phyloP scores from a whole-genome alignment of 2,329 filamentous ascomycete species.

The Trichoderma lentiforme region DNA sequence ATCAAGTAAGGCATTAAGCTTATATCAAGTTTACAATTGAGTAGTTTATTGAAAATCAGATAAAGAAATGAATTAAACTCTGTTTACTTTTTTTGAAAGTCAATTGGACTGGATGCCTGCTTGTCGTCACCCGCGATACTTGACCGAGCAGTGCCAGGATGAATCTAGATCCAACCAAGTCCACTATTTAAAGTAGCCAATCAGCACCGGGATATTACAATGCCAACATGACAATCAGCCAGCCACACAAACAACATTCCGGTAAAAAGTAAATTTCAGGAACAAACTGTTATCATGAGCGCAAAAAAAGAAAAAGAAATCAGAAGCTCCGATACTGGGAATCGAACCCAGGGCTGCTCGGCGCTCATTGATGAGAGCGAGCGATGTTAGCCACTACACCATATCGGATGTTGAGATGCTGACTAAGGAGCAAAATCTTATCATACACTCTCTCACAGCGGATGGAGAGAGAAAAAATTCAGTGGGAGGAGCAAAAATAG shows the following conservation, averaged over 20 bases:
- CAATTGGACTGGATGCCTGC: neutral
- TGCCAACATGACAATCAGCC: neutral
- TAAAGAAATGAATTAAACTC: neutral
- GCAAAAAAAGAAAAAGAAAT: neutral
- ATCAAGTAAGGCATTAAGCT: neutral
- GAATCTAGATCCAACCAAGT: neutral
- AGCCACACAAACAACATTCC: neutral
- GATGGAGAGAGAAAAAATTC: neutral
- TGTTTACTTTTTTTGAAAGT: neutral
- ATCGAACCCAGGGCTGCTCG: conserved; percentile 22
- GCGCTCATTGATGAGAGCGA: conserved; percentile 23
- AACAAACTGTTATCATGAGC: neutral
- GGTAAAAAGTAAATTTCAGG: neutral
- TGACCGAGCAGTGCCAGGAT: neutral
- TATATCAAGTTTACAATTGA: neutral
- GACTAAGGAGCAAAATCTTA: neutral
- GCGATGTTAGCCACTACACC: conserved; percentile 39
- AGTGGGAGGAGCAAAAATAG: neutral
- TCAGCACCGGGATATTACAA: neutral
- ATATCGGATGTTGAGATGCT: conserved; percentile 27
- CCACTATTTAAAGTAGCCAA: neutral
- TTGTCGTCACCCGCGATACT: neutral
- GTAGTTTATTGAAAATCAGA: no score
- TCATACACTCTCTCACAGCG: neutral
- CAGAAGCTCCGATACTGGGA: conserved; percentile 20